phyloP scores from a whole-genome alignment of 768 basidiomycete genomes.

The Russula dissimulans region DNA sequence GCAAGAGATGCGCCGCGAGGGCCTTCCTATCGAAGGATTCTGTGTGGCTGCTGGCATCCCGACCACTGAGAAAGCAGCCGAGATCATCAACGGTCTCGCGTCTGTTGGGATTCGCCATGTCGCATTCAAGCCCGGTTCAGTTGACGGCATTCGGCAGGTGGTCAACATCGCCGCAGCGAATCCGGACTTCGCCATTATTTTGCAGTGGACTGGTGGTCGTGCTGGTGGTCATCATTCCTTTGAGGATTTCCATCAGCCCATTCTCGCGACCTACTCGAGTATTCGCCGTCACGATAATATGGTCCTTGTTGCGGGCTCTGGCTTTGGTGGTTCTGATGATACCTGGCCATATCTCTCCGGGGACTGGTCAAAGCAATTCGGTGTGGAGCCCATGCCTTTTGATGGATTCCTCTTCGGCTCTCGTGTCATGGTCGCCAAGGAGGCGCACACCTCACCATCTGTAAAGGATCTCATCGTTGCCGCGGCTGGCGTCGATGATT shows the following conservation, averaged over 20 bases:
- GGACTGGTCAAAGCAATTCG: constrained; percentile 84
- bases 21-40: constrained; percentile 95
- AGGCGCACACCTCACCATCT: constrained; percentile 88
- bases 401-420: constrained; percentile 95
- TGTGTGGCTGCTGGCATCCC: constrained; percentile 98
- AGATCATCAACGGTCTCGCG: constrained; percentile 83
- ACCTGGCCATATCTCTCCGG: constrained; percentile 96
- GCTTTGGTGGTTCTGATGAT: constrained; percentile 92
- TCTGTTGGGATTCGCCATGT: constrained; percentile 89
- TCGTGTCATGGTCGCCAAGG: constrained; percentile 98
- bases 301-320: constrained; percentile 85
- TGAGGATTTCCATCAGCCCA: constrained; percentile 97
- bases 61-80: constrained; percentile 90
- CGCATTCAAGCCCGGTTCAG: constrained; percentile 96
- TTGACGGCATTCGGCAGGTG: constrained; percentile 96
- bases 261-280: constrained; percentile 78
- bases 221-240: constrained; percentile 98
- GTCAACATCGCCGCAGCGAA: constrained; percentile 91
- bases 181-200: constrained; percentile 92
- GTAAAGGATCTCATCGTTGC: constrained; percentile 97
- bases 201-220: constrained; percentile 99
- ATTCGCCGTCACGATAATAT: constrained; percentile 90
- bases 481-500: constrained; percentile 85
- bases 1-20: constrained; percentile 96
- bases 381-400: constrained; percentile 93